Conservation (phyloP, 139 green algal genomes). For the Bryopsis sp. region DNA sequence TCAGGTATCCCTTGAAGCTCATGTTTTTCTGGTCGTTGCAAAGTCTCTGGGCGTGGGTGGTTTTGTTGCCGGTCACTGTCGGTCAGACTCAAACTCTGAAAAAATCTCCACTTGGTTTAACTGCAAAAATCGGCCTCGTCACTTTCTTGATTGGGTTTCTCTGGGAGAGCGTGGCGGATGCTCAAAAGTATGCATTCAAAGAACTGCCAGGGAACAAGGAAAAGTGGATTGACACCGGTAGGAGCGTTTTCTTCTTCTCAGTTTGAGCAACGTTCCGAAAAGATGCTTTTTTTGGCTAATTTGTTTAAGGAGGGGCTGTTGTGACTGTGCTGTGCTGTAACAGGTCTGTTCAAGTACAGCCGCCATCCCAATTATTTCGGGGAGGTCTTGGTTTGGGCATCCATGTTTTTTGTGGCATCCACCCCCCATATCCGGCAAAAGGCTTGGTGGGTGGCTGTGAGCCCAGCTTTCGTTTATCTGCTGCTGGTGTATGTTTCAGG, state of each 20-base stretch:
- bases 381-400: conserved; percentile 41
- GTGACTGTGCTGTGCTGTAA: no score
- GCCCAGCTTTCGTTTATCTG: conserved; percentile 26
- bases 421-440: conserved; percentile 10
- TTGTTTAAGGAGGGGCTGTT: no score
- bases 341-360: conserved; percentile 60
- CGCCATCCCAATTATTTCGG: conserved; percentile 83
- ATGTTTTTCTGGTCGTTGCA: conserved; percentile 32
- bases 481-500: conserved; percentile 25
- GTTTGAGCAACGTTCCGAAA: not conserved
- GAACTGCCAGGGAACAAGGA: conserved; percentile 19
- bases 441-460: conserved; percentile 23
- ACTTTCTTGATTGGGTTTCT: conserved; percentile 19
- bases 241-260: conserved; percentile 1
- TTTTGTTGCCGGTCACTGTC: conserved; percentile 32
- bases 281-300: not conserved
- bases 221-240: conserved; percentile 18
- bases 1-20: conserved; percentile 30
- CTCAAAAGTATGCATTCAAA: conserved; percentile 37
- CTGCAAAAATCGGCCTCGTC: not conserved
- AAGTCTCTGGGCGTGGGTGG: conserved; percentile 28
- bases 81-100: conserved; percentile 19
- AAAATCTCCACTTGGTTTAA: not conserved
- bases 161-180: conserved; percentile 33
- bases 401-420: conserved; percentile 22